Base-by-base conservation (phyloP, 2,329 filamentous ascomycete species). In the Cladosporium sp. region DNA sequence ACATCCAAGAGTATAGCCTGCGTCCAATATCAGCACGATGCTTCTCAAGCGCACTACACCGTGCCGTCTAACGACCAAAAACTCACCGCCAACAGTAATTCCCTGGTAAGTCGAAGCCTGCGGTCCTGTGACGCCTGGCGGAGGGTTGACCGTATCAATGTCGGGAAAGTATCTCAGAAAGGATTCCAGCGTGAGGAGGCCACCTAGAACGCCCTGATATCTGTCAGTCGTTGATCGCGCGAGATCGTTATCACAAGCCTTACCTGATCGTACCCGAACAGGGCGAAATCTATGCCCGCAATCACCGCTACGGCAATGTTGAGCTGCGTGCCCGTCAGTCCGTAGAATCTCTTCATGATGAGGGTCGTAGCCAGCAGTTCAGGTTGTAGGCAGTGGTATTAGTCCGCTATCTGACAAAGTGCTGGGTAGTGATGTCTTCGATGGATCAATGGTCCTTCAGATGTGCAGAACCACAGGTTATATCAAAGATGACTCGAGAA, bases 141-240 rank as follows among this genome's bases (percentile, higher is more conserved):
- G 17, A 32, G 41, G 56, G 42, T 39, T 48, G 42, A 20, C 50
- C 18, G 56, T 64, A 40, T 71, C 59, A 54, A 75, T 71, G 9
- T 67, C 58, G 1, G 72, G 71, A 56, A 75, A 74, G 42, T 66
- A 65, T 37, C 63, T 67, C 38, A 64, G 60, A 56, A 75, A 75
- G 0, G 68, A 70, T 0, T 64, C 49, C 4, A 74, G 62, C 6
- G 68, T 71, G 44, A 75, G 61, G 3, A 75, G 64, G 45, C 72
- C 72, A 42, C 72, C 72, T 22, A 71, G 70, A 5, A 74, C 71
- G 64, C 71, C 72, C 58, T 48, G 27, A 32, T 3, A 15, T 64
- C 3, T 7, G 54, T 69, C 66, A 43, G 36, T 37, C 12, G 19
- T 4, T 29, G 7, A 12, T 27, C 15, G 8, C 1, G 4, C 11